Evolutionary conservation across 225 moss, liverwort and hornwort genomes (phyloP).

Genomic region (Pseudoscleropodium purum): DNA sequence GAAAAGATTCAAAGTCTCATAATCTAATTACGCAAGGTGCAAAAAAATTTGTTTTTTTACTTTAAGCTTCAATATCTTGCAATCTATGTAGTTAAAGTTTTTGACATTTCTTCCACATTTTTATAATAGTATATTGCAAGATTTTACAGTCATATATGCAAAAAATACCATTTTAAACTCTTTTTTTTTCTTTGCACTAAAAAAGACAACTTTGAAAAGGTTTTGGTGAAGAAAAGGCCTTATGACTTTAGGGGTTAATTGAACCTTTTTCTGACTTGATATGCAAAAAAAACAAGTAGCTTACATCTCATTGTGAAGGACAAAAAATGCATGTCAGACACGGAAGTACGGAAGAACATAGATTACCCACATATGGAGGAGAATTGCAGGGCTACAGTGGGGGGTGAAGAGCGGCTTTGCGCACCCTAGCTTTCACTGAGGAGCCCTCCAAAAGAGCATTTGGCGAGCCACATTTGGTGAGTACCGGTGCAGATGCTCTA

Average conservation of each 20-base stretch:
- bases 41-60: too few species aligned
- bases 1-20: too few species aligned
- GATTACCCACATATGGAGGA: background rate
- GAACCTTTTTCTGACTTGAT: background rate
- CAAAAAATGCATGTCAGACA: background rate
- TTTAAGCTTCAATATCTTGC: too few species aligned
- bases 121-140: too few species aligned
- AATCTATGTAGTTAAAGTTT: too few species aligned
- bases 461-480: background rate
- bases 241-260: background rate
- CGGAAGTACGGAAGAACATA: accelerated
- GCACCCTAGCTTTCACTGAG: background rate
- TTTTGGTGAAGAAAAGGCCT: too few species aligned
- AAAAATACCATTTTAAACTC: too few species aligned
- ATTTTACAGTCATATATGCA: too few species aligned
- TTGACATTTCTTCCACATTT: too few species aligned
- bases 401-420: background rate
- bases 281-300: background rate
- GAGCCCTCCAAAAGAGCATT: background rate
- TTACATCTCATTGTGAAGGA: background rate
- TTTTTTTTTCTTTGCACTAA: too few species aligned
- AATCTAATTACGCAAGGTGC: too few species aligned
- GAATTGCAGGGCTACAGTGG: background rate
- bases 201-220: too few species aligned
- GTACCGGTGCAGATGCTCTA: background rate